phyloP scores from a whole-genome alignment of 2,329 filamentous ascomycete species.

The Raffaelea deltoideospora region DNA sequence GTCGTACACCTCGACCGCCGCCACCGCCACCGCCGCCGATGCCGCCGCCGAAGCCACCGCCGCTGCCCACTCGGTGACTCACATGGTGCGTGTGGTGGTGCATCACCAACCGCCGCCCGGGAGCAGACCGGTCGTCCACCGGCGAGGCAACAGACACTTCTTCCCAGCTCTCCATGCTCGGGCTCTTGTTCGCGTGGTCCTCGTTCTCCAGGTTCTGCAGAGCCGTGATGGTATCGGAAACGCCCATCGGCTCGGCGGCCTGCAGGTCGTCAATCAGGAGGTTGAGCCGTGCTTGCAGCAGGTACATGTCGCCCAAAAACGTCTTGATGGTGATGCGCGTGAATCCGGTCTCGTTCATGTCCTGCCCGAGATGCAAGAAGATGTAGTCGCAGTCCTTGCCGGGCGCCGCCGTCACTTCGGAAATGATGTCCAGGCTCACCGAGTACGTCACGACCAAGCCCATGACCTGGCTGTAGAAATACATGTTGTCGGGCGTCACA shows the following conservation, averaged over 20 bases:
- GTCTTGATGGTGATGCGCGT: slow-evolving; percentile 77
- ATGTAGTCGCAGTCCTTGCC: slow-evolving; percentile 89
- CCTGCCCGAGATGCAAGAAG: slow-evolving; percentile 60
- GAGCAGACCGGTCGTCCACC: slow-evolving; percentile 39
- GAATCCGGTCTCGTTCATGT: slow-evolving; percentile 46
- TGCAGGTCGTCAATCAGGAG: slow-evolving; percentile 70
- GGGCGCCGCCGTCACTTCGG: slow-evolving; percentile 77
- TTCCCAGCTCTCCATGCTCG: slow-evolving; percentile 83
- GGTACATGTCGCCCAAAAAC: slow-evolving; percentile 72
- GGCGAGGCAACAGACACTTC: slow-evolving; percentile 51
- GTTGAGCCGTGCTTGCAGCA: slow-evolving; percentile 74
- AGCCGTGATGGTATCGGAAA: slow-evolving; percentile 55
- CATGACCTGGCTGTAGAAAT: slow-evolving; percentile 93
- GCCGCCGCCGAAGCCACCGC: not conserved
- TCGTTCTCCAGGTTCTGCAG: slow-evolving; percentile 62
- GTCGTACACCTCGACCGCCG: not conserved
- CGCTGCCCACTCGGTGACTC: not conserved
- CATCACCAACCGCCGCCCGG: slow-evolving; percentile 20
- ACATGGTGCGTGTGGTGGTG: not conserved
- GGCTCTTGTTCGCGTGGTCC: slow-evolving; percentile 44
- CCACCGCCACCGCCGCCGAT: not conserved
- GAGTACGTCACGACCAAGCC: slow-evolving; percentile 76
- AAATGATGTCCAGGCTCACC: slow-evolving; percentile 59
- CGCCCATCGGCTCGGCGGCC: slow-evolving; percentile 50
- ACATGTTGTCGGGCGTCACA: slow-evolving; percentile 73